Base-by-base conservation (phyloP, 305 asterid genomes). In the Solanum hybrid region DNA sequence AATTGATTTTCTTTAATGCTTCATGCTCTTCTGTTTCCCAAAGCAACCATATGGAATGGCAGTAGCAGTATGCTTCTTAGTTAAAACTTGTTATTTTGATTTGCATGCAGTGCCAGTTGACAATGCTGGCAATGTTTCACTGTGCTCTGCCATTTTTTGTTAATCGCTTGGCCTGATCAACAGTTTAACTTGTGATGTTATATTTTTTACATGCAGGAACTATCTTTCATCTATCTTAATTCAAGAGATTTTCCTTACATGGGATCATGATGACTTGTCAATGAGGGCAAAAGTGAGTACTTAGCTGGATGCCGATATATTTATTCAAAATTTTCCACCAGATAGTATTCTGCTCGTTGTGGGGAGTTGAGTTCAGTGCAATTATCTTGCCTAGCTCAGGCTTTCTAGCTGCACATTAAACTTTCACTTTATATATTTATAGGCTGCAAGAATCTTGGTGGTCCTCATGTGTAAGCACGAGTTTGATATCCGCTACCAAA, bases 231-330 rank as follows among this genome's bases (percentile, higher is more conserved):
- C 99, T 86, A 94, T 97, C 91, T 97, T 97, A 73, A 95, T 97
- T 88, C 99, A 97, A 96, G 99, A 97, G 94, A 96, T 97, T 92
- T 97, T 97, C 93, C 98, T 97, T 88, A 96, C 99, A 46, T 97
- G 98, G 99, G 99, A 97, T 93, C 99, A 97, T 61, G 99, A 97
- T 92, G 99, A 97, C 94, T 90, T 96, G 90, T 91, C 98, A 31
- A 96, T 97, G 99, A 96, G 99, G 86, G 95, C 97, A 89, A 97
- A 97, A 96, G 99, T 97, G 94, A 92, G 95, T 91, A 75, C 91
- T 42, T 36, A 86, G 18, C 87, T 77, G 84, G 89, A 84, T 86
- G 79, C 89, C 88, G 76, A 87, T 76, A 35, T 69, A 67, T 61
- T 85, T 85, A 34, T 34, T 85, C 22, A 51, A 84, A 29, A 31